Evolutionary conservation across 345 rosid species (phyloP).

Genomic region (Clausena lansium): DNA sequence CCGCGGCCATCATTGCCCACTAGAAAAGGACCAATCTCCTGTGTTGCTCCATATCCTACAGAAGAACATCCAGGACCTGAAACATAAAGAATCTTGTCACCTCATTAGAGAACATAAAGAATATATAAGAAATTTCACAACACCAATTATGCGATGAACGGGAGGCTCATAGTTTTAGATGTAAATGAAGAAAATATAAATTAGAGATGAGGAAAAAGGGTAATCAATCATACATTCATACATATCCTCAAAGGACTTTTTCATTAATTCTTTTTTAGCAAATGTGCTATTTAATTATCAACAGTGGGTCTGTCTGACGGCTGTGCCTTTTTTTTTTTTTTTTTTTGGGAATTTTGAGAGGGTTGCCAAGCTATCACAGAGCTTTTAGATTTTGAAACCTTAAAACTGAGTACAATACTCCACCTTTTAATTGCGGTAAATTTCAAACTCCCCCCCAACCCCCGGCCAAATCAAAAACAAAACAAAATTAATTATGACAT

Average conservation of each 20-base stretch:
- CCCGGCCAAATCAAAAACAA: too few relatives aligned
- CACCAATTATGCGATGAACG: neutral
- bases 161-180: slow-evolving; percentile 20
- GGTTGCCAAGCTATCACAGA: too few relatives aligned
- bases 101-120: slow-evolving; percentile 29
- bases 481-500: too few relatives aligned
- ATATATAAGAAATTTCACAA: slow-evolving; percentile 1
- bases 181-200: slow-evolving; percentile 8
- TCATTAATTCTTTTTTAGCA: slow-evolving; percentile 16
- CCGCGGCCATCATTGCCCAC: slow-evolving; percentile 63
- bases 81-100: slow-evolving; percentile 47
- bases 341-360: too few relatives aligned
- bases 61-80: slow-evolving; percentile 98
- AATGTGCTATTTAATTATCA: neutral
- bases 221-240: slow-evolving; percentile 19
- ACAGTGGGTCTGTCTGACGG: slow-evolving; percentile 1
- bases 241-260: slow-evolving; percentile 4
- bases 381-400: neutral
- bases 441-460: too few relatives aligned
- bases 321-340: neutral
- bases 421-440: too few relatives aligned
- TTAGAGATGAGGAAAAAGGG: slow-evolving; percentile 7
- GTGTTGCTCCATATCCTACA: slow-evolving; percentile 94
- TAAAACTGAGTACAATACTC: neutral
- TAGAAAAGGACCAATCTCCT: slow-evolving; percentile 94